phyloP scores from a whole-genome alignment of 139 green algal genomes.

The Coelastrella sp. region DNA sequence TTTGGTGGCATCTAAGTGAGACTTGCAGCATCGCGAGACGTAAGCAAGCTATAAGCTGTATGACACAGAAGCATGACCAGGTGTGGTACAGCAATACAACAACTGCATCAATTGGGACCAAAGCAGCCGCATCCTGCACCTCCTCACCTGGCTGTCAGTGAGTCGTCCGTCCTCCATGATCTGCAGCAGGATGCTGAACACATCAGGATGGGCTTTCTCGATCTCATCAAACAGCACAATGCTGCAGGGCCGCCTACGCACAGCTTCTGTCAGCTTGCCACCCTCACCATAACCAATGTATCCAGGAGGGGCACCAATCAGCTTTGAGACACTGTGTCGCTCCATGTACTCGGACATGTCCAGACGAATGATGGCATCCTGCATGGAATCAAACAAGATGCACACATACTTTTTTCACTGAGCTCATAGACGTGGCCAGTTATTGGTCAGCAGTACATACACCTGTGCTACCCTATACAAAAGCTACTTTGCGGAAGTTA shows the following conservation, averaged over 20 bases:
- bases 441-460: no score
- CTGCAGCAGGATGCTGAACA: conserved; percentile 98
- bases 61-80: background rate
- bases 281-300: conserved; percentile 98
- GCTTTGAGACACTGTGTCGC: conserved; percentile 86
- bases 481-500: no score
- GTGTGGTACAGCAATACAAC: background rate
- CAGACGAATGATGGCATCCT: conserved; percentile 88
- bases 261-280: conserved; percentile 97
- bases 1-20: no score
- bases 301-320: conserved; percentile 93
- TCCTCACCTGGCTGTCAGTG: conserved; percentile 86
- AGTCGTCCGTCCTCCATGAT: conserved; percentile 96
- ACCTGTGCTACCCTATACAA: no score
- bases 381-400: no score
- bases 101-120: no score
- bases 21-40: no score
- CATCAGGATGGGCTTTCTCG: conserved; percentile 99
- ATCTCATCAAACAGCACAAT: conserved; percentile 98
- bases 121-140: no score
- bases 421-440: no score
- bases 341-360: conserved; percentile 99
- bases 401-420: no score
- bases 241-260: conserved; percentile 82
- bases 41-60: no score